A percentile compares a stretch with the other conserved stretches of the same genome.
These are phyloP conservation scores for Chrysanthemum makinoi DNA, from an alignment of 129 eudicot genomes.

Conservation along the genomic window DNA sequence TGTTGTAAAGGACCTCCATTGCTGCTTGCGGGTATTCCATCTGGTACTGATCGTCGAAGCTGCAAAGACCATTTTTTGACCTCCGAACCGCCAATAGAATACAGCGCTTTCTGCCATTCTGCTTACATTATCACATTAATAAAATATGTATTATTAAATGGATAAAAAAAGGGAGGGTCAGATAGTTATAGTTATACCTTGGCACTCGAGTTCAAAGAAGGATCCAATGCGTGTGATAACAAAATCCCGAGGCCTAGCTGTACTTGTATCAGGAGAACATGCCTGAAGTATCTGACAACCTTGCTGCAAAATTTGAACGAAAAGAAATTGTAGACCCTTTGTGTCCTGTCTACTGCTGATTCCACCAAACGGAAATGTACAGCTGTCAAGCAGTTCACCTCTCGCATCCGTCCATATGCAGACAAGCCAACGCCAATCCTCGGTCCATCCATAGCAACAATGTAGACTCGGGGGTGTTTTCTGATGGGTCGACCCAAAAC, in stretches of 20 bases:
- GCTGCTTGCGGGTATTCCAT: slow-evolving; percentile 75
- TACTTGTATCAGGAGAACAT: slow-evolving; percentile 63
- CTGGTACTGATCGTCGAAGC: slow-evolving; percentile 81
- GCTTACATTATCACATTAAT: slow-evolving; percentile 32
- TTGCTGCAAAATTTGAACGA: slow-evolving; percentile 92
- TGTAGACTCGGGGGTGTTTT: slow-evolving; percentile 75
- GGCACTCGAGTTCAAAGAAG: slow-evolving; percentile 95
- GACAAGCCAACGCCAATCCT: slow-evolving; percentile 99
- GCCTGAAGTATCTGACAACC: slow-evolving; percentile 97
- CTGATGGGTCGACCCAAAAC: slow-evolving; percentile 61
- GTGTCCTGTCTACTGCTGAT: slow-evolving; percentile 97
- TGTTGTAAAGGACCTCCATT: slow-evolving; percentile 81
- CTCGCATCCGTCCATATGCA: slow-evolving; percentile 96
- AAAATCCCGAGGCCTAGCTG: slow-evolving; percentile 78
- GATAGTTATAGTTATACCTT: slow-evolving; percentile 47
- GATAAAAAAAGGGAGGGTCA: background rate
- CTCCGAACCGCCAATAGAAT: slow-evolving; percentile 88
- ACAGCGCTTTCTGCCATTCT: slow-evolving; percentile 99
- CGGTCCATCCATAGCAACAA: slow-evolving; percentile 99
- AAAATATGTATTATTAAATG: background rate
- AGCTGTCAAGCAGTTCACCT: slow-evolving; percentile 94
- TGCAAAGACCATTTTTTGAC: slow-evolving; percentile 96
- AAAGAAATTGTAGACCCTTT: slow-evolving; percentile 88
- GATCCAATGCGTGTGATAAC: slow-evolving; percentile 88
- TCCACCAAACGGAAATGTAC: slow-evolving; percentile 94